Conservation (phyloP, 2,329 filamentous ascomycete genomes). For the Penicillium brasilianum region DNA sequence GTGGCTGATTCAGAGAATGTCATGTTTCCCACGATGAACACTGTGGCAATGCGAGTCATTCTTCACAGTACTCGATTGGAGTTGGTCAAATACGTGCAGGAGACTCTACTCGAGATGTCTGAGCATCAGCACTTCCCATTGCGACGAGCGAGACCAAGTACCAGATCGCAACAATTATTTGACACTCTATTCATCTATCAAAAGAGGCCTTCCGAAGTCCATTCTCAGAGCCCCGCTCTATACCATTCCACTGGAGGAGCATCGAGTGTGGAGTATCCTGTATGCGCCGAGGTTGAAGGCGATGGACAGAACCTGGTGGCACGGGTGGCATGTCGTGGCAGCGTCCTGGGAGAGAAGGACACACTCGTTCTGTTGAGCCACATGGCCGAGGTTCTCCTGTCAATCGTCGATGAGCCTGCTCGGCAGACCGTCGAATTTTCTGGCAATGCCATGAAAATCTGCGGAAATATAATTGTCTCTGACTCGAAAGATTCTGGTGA, state of each 20-base stretch:
- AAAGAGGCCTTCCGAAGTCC: constrained; percentile 51
- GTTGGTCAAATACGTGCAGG: constrained; percentile 75
- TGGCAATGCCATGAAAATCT: constrained; percentile 63
- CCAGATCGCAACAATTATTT: constrained; percentile 57
- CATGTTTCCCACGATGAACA: constrained; percentile 92
- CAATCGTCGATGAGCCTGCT: constrained; percentile 58
- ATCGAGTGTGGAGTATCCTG: constrained; percentile 77
- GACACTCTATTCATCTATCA: constrained; percentile 72
- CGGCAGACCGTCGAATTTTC: constrained; percentile 61
- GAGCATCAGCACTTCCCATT: constrained; percentile 79
- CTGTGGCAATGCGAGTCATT: constrained; percentile 73
- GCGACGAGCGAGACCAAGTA: constrained; percentile 66
- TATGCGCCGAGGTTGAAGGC: constrained; percentile 81
- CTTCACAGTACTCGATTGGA: constrained; percentile 69
- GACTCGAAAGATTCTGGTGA: constrained; percentile 7
- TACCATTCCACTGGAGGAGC: constrained; percentile 67
- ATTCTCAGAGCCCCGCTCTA: constrained; percentile 43
- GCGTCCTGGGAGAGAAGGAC: constrained; percentile 55
- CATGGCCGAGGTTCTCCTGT: constrained; percentile 64
- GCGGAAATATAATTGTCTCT: constrained; percentile 55
- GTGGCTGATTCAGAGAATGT: constrained; percentile 69
- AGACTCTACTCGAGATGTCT: constrained; percentile 68
- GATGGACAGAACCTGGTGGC: constrained; percentile 63
- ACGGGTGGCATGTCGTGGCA: constrained; percentile 72
- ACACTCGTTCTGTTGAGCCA: constrained; percentile 59